Evolutionary conservation across 352 stramenopile species (phyloP).

Genomic region (Elongisporangium prolatum): DNA sequence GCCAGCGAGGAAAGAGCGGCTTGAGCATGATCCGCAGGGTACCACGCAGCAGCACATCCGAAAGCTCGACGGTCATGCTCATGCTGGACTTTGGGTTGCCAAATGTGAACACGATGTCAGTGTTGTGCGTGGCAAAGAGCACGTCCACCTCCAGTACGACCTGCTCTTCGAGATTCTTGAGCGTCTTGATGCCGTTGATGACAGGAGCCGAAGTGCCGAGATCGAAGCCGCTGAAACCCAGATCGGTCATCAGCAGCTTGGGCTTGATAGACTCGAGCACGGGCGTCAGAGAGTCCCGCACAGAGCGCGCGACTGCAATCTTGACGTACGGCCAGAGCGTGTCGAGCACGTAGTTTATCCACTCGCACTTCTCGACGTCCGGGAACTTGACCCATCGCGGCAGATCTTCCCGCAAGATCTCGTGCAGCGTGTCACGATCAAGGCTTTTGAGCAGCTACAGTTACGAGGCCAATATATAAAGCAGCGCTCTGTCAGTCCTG

Average conservation of each 20-base stretch:
- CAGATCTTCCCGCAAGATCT: slow-evolving; percentile 35
- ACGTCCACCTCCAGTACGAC: slow-evolving; percentile 40
- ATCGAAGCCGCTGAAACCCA: slow-evolving; percentile 34
- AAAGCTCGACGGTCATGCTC: slow-evolving; percentile 33
- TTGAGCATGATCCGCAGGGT: slow-evolving; percentile 40
- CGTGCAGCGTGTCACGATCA: slow-evolving; percentile 31
- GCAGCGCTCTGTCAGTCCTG: background rate
- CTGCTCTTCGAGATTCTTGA: slow-evolving; percentile 34
- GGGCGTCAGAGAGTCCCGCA: slow-evolving; percentile 31
- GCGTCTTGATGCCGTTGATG: slow-evolving; percentile 40
- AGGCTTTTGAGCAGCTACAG: slow-evolving; percentile 27
- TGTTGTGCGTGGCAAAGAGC: slow-evolving; percentile 36
- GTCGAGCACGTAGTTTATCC: slow-evolving; percentile 36
- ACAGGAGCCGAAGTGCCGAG: slow-evolving; percentile 33
- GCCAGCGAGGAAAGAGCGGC: slow-evolving; percentile 40
- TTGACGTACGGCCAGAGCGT: slow-evolving; percentile 48
- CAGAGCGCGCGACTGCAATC: slow-evolving; percentile 26
- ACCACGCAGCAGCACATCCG: slow-evolving; percentile 34
- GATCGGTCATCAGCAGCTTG: slow-evolving; percentile 37
- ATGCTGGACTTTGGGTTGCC: slow-evolving; percentile 27
- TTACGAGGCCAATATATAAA: background rate
- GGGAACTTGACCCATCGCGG: slow-evolving; percentile 43
- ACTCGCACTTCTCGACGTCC: slow-evolving; percentile 43
- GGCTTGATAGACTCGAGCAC: slow-evolving; percentile 29
- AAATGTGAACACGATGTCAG: slow-evolving; percentile 38